Evolutionary conservation across 1,284 basidiomycete genomes (phyloP).

Genomic region (Bondarzewia mesenterica): DNA sequence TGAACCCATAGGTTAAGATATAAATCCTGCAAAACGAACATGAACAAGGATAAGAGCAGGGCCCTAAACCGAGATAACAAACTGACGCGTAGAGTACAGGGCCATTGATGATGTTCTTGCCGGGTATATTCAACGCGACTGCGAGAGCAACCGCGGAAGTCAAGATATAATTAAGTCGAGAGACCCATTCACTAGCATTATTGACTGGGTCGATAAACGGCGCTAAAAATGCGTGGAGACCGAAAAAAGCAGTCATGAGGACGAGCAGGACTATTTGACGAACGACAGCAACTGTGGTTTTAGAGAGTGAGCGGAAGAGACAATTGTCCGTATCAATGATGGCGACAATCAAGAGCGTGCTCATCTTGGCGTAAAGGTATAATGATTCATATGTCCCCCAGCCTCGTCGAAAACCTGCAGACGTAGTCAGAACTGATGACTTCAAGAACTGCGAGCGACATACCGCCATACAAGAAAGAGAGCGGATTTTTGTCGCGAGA

Average conservation of each 20-base stretch:
- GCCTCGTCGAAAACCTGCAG: conserved; percentile 54
- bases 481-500: conserved; percentile 63
- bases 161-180: conserved; percentile 60
- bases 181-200: conserved; percentile 74
- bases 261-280: conserved; percentile 61
- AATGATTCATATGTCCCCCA: conserved; percentile 62
- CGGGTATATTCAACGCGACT: conserved; percentile 47
- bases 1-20: conserved; percentile 57
- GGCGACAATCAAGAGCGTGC: conserved; percentile 58
- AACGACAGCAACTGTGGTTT: conserved; percentile 43
- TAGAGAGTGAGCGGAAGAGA: conserved; percentile 50
- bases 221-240: conserved; percentile 49
- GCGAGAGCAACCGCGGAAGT: conserved; percentile 57
- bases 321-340: conserved; percentile 69
- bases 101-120: conserved; percentile 45
- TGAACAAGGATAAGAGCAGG: conserved; percentile 1
- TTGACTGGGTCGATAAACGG: conserved; percentile 69
- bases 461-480: conserved; percentile 65
- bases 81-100: conserved; percentile 58
- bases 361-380: conserved; percentile 64
- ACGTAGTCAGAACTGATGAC: not conserved
- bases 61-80: not conserved
- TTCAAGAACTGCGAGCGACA: conserved; percentile 26
- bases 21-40: conserved; percentile 40
- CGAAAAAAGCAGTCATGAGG: conserved; percentile 53